Base-by-base conservation (phyloP, 805 yeast species). In the Candida coquimbonensis region DNA sequence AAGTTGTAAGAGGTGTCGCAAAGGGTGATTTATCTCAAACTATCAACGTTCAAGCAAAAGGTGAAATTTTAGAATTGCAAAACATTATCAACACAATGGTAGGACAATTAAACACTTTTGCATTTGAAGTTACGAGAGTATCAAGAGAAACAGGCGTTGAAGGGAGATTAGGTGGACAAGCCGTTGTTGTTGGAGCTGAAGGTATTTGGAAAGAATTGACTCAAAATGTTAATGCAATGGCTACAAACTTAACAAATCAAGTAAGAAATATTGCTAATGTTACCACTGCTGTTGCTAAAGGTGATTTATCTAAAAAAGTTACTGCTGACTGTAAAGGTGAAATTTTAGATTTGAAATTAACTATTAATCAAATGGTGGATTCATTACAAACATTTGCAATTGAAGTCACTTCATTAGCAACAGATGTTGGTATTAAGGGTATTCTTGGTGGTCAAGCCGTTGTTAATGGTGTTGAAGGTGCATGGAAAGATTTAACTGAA, bases 401-500 rank as follows among this genome's bases (percentile, higher is more conserved):
- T 26, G 96, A 87, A 63, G 96, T 87, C 43, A 84, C 95, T 1
- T 76, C 87, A 55, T 93, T 87, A 42, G 96, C 96, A 14, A 81
- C 88, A 48, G 96, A 87, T 71, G 95, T 87, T 55, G 96, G 96
- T 70, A 86, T 87, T 42, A 90, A 87, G 57, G 96, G 96, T 69
- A 87, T 86, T 58, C 74, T 87, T 42, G 96, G 96, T 54, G 93
- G 87, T 38, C 95, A 87, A 62, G 95, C 96, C 9, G 91, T 87
- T 57, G 95, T 87, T 21, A 79, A 81, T 47, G 96, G 87, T 62
- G 95, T 87, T 25, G 95, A 87, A 64, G 96, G 96, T 14, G 71
- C 87, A 49, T 87, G 96, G 96, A 87, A 84, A 59, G 95, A 87
- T 59, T 83, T 87, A 53, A 87, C 95, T 6, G 85, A 91, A 35